Conservation (phyloP, 305 asterid genomes). For the Rubia tinctorum region DNA sequence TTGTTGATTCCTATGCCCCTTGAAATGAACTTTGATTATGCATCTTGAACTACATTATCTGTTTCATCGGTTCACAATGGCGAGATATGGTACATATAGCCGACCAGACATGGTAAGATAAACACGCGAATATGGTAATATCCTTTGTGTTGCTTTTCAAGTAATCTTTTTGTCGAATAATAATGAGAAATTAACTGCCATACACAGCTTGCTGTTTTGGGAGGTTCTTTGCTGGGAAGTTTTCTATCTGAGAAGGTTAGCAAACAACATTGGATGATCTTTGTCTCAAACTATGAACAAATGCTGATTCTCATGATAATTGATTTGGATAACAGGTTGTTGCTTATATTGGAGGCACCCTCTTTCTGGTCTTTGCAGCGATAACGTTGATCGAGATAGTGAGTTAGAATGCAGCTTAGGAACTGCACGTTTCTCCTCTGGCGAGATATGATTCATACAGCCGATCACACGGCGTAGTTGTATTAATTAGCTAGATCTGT, state of each 20-base stretch:
- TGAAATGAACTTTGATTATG: background rate
- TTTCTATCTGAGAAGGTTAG: constrained; percentile 89
- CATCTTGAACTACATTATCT: background rate
- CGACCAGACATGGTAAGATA: no score
- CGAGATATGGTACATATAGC: no score
- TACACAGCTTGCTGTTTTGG: constrained; percentile 92
- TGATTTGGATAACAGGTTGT: constrained; percentile 40
- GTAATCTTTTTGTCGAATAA: background rate
- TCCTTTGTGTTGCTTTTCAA: background rate
- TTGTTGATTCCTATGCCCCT: no score
- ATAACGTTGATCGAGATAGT: constrained; percentile 76
- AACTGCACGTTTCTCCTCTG: background rate
- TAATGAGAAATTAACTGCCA: background rate
- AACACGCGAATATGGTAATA: background rate
- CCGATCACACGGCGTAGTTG: background rate
- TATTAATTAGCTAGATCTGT: background rate
- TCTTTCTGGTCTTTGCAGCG: constrained; percentile 88
- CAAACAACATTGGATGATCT: background rate
- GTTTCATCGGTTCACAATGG: no score
- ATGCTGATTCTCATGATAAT: background rate
- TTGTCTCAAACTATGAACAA: background rate
- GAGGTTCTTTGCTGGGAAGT: constrained; percentile 92
- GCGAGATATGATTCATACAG: background rate
- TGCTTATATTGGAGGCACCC: constrained; percentile 82
- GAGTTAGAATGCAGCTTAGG: constrained; percentile 25